Evolutionary conservation across 2,329 filamentous ascomycete genomes (phyloP), one percentile per base, ranked within the genome.

Genomic region (Ambrosiella beaveri): DNA sequence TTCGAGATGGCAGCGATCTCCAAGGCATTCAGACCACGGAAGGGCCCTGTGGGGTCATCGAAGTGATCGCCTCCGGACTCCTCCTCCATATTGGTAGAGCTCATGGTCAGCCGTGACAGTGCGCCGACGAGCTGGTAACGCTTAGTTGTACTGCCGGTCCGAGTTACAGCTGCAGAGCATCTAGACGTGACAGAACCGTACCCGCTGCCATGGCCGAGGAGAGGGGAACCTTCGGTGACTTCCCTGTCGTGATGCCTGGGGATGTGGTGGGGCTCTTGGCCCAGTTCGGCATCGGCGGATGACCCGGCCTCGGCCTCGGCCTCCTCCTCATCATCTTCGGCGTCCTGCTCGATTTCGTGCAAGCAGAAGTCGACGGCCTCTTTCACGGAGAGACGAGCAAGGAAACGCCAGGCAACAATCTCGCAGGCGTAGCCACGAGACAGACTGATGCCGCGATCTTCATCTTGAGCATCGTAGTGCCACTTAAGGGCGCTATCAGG

Each of bases 1-100:
- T 86, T 78, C 11, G 84, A 84, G 17, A 94, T 81, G 51, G 85
- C 83, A 35, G 88, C 88, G 65, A 95, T 90, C 67, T 95, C 88
- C 13, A 97, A 75, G 1, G 88, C 88, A 67, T 93, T 95, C 53
- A 95, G 75, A 15, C 84, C 82, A 40, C 82, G 81, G 67, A 95
- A 95, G 0, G 82, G 79, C 0, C 80, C 77, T 0, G 84, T 85
- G 36, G 85, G 80, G 54, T 86, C 79, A 7, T 79, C 75, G 9
- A 78, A 74, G 4, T 73, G 70, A 2, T 74, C 73, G 0, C 68
- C 65, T 5, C 67, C 62, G 17, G 71, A 69, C 53, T 71, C 71
- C 47, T 68, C 67, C 15, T 66, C 67, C 50, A 68, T 66, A 35
- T 66, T 62, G 9, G 71, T 68, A 63, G 71, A 71, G 65, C 70